Evolutionary conservation across 495 filamentous ascomycete species (phyloP), one percentile per base, ranked within the genome.

Genomic region (Lichina pygmaea): DNA sequence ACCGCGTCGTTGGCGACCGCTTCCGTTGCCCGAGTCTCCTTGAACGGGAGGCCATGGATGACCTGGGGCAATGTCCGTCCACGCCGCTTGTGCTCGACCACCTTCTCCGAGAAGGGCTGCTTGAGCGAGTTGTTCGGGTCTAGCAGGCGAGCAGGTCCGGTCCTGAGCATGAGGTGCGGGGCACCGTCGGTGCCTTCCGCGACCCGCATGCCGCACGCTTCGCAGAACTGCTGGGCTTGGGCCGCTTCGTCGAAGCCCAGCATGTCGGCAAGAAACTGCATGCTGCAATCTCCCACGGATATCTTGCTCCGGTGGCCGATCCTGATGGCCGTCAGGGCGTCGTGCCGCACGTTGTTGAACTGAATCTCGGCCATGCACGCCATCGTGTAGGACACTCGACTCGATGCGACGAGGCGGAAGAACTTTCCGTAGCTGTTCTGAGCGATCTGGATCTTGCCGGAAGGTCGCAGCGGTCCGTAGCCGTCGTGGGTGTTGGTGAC

Each of bases 331-430:
- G 75, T 74, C 41, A 95, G 66, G 6, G 84, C 76, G 15, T 67
- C 73, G 48, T 77, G 75, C 16, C 89, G 81, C 24, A 95, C 64
- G 12, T 72, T 62, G 44, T 76, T 80, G 60, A 95, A 95, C 51
- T 85, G 81, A 12, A 86, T 76, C 55, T 94, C 86, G 2, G 86
- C 85, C 37, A 93, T 77, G 56, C 86, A 94, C 6, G 80, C 86
- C 78, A 91, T 86, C 15, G 86, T 68, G 58, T 93, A 95, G 0
- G 86, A 82, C 2, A 85, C 72, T 44, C 65, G 59, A 2, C 67
- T 67, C 8, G 77, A 75, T 45, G 72, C 66, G 38, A 94, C 62
- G 36, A 89, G 64, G 2, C 63, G 64, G 60, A 91, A 95, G 55
- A 89, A 89, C 30, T 74, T 69, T 15, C 65, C 54, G 52, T 71